Evolutionary conservation across 208 protist genomes (phyloP).

Genomic region (Wallacemonas sp.): DNA sequence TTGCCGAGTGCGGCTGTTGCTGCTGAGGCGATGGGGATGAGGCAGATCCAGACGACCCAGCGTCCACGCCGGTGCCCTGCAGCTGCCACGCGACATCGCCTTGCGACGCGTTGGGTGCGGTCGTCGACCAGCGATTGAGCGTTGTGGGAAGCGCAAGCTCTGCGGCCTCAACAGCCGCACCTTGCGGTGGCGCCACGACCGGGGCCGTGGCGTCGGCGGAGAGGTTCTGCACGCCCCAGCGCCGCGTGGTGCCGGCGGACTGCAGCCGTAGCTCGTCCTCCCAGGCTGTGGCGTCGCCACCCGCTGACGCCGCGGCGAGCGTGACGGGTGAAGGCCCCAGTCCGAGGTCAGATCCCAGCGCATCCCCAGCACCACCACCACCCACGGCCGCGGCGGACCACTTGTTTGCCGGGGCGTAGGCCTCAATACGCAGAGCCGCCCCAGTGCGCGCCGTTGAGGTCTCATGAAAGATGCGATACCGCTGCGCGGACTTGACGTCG

Average conservation of each 20-base stretch:
- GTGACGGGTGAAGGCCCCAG: conserved; percentile 14
- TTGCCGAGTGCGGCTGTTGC: conserved; percentile 12
- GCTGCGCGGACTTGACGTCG: conserved; percentile 15
- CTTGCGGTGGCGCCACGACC: background rate
- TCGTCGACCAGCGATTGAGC: background rate
- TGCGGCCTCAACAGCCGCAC: background rate
- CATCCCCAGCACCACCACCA: no score
- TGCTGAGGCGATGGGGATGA: background rate
- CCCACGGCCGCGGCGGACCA: conserved; percentile 12
- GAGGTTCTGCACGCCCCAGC: conserved; percentile 44
- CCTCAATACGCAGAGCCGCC: conserved; percentile 34
- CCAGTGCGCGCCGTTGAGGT: conserved; percentile 5
- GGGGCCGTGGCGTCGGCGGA: background rate
- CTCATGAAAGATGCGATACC: background rate
- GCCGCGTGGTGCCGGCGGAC: conserved; percentile 5
- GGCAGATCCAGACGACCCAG: background rate
- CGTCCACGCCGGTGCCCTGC: conserved; percentile 2
- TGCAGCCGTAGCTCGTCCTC: background rate
- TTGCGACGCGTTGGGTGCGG: background rate
- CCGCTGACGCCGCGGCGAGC: conserved; percentile 4
- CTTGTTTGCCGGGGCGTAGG: conserved; percentile 32
- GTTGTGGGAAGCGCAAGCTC: background rate
- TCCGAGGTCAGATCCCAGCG: conserved; percentile 15
- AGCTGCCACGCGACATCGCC: conserved; percentile 7
- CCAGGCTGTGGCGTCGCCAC: conserved; percentile 13